Evolutionary conservation across 257 asterid genomes (phyloP).

Genomic region (Solanum pinnatisectum): DNA sequence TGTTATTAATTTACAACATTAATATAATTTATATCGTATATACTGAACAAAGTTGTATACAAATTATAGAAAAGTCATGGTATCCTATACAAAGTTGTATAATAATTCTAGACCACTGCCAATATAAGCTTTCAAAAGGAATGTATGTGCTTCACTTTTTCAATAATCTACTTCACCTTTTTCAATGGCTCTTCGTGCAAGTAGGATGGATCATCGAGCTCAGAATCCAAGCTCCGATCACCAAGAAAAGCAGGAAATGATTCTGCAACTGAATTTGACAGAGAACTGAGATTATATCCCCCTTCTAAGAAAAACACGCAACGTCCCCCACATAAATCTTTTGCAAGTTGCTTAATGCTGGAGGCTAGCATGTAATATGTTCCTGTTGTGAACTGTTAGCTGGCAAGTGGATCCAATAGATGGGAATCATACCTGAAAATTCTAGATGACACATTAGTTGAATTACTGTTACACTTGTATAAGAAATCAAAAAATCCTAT

Average conservation of each 20-base stretch:
- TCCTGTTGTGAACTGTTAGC: slow-evolving; percentile 74
- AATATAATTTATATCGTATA: too few relatives aligned
- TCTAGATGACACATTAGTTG: background rate
- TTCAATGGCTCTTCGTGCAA: slow-evolving; percentile 71
- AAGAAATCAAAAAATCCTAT: background rate
- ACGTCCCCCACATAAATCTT: slow-evolving; percentile 68
- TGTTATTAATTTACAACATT: too few relatives aligned
- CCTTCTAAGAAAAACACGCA: slow-evolving; percentile 94
- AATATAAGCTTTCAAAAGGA: slow-evolving; percentile 34
- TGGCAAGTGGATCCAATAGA: slow-evolving; percentile 80
- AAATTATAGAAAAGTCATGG: background rate
- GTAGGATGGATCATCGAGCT: slow-evolving; percentile 61
- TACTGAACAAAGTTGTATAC: background rate
- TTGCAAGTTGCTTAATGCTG: slow-evolving; percentile 60
- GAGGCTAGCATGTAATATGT: slow-evolving; percentile 86
- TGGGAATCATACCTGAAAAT: slow-evolving; percentile 72
- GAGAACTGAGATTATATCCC: slow-evolving; percentile 74
- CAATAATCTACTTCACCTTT: slow-evolving; percentile 66
- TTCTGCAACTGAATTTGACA: slow-evolving; percentile 76
- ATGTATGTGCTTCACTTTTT: slow-evolving; percentile 57
- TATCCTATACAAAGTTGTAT: background rate
- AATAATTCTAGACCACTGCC: background rate
- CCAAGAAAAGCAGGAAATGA: slow-evolving; percentile 75
- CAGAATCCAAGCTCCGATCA: slow-evolving; percentile 64
- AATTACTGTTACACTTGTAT: too few relatives aligned